These are phyloP conservation scores for Posidonia oceanica DNA, from an alignment of 116 monocot species.

Conservation along the genomic window DNA sequence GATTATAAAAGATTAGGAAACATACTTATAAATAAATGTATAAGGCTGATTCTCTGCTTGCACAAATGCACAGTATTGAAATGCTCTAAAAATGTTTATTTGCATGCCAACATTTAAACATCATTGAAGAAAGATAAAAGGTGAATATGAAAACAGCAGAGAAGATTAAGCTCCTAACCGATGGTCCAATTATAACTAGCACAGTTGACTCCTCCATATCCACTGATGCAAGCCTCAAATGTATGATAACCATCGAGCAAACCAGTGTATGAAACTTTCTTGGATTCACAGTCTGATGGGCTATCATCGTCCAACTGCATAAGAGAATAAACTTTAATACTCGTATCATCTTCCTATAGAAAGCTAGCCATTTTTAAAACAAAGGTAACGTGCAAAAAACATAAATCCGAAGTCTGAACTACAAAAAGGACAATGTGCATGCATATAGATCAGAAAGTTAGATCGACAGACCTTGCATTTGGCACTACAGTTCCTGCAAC, in stretches of 20 bases:
- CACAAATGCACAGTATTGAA: no score
- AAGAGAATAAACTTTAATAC: slow-evolving; percentile 3
- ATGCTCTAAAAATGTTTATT: no score
- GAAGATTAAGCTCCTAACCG: slow-evolving; percentile 33
- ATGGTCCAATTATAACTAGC: slow-evolving; percentile 62
- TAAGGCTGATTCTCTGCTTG: no score
- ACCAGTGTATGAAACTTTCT: slow-evolving; percentile 35
- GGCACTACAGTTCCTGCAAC: slow-evolving; percentile 35
- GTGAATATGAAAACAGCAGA: no score
- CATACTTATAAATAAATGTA: no score
- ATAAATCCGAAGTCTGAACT: neutral
- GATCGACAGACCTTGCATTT: slow-evolving; percentile 54
- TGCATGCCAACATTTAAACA: neutral
- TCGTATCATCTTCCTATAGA: neutral
- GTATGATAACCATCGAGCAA: slow-evolving; percentile 67
- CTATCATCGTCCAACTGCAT: slow-evolving; percentile 58
- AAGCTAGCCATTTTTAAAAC: no score
- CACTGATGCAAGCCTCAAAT: slow-evolving; percentile 59
- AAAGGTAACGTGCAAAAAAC: neutral
- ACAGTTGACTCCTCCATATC: slow-evolving; percentile 35
- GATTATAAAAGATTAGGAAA: no score
- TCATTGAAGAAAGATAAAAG: neutral
- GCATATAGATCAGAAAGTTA: neutral
- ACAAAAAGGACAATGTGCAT: neutral
- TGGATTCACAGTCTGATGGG: slow-evolving; percentile 32